phyloP scores from a whole-genome alignment of 2,329 filamentous ascomycete genomes.

The Trichoderma gracile region DNA sequence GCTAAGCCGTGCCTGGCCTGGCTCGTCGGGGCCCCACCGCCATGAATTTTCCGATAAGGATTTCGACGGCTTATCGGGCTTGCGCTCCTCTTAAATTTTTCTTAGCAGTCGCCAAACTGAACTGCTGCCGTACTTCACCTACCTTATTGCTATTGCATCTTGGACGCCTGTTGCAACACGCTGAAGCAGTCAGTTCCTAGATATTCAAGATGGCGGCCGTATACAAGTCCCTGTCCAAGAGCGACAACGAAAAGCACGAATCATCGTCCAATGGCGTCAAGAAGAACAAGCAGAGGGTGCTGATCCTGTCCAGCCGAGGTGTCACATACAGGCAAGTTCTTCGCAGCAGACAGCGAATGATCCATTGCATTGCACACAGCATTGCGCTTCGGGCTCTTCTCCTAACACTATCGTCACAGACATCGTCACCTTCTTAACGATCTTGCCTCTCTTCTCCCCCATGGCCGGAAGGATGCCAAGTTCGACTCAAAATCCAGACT shows the following conservation, averaged over 20 bases:
- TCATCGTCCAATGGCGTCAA: conserved; percentile 51
- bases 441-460: conserved; percentile 82
- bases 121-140: too few species aligned
- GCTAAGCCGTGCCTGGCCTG: conserved; percentile 9
- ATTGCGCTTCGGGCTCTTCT: not conserved
- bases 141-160: too few species aligned
- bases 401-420: conserved; percentile 40
- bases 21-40: conserved; percentile 5
- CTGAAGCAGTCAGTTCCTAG: conserved; percentile 6
- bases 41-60: conserved; percentile 23
- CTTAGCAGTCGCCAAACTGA: conserved; percentile 3
- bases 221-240: conserved; percentile 72
- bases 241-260: conserved; percentile 51
- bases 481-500: conserved; percentile 94
- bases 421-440: conserved; percentile 85
- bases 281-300: conserved; percentile 73
- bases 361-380: not conserved
- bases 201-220: conserved; percentile 60
- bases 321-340: conserved; percentile 74
- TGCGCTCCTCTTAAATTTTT: conserved; percentile 22
- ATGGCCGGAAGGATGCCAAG: conserved; percentile 92
- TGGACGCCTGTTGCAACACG: not conserved
- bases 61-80: conserved; percentile 17
- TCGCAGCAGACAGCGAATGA: too few species aligned
- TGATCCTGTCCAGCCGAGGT: conserved; percentile 89